A percentile compares a stretch with the other conserved stretches of the same genome.
Conservation (phyloP, 768 basidiomycete genomes). For the Guyanaporus albipodus region DNA sequence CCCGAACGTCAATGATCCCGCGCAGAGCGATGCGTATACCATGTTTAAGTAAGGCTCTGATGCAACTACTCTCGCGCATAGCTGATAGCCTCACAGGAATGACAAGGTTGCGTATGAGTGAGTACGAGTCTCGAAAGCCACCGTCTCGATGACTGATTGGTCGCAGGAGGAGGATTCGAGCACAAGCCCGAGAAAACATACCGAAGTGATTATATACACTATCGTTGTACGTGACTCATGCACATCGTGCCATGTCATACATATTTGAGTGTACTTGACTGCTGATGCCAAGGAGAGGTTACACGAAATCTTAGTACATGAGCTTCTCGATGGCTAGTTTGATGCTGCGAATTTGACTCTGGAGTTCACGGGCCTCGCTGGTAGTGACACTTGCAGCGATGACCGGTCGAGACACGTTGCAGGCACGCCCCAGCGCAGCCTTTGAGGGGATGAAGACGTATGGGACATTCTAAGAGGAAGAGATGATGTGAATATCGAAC, state of each 20-base stretch:
- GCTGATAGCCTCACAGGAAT: conserved; percentile 52
- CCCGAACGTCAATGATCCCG: conserved; percentile 96
- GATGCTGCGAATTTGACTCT: conserved; percentile 82
- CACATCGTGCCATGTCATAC: conserved; percentile 4
- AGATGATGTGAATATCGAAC: conserved; percentile 1
- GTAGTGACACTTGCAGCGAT: conserved; percentile 97
- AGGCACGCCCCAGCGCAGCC: conserved; percentile 92
- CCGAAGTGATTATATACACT: conserved; percentile 54
- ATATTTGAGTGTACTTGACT: conserved; percentile 12
- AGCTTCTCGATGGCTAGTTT: conserved; percentile 80
- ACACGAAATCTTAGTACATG: conserved; percentile 34
- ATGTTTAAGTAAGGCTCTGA: conserved; percentile 86
- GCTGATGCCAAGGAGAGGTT: conserved; percentile 1
- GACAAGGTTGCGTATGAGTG: conserved; percentile 93
- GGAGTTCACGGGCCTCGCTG: conserved; percentile 87
- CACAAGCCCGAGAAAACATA: conserved; percentile 86
- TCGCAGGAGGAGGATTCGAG: conserved; percentile 67
- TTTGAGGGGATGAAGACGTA: conserved; percentile 96
- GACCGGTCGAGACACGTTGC: conserved; percentile 92
- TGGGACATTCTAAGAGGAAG: conserved; percentile 73
- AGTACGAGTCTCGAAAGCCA: conserved; percentile 25
- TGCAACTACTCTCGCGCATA: neutral
- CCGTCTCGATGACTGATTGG: neutral
- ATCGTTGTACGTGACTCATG: neutral
- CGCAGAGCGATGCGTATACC: conserved; percentile 97